Conservation (phyloP, 2,329 filamentous ascomycete genomes). For the Scedosporium boydii region DNA sequence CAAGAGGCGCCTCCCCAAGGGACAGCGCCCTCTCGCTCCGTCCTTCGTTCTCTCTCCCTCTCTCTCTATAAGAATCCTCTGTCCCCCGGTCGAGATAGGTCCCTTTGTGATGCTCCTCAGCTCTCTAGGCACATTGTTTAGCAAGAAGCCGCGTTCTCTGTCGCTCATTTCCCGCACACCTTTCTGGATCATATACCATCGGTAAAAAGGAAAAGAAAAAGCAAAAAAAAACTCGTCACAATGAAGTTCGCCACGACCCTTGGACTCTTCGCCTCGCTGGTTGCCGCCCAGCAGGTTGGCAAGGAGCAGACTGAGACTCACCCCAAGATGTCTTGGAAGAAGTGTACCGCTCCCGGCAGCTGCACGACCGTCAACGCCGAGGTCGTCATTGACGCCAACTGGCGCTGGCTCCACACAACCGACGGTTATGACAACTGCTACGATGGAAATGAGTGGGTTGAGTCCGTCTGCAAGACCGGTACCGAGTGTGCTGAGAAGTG, state of each 20-base stretch:
- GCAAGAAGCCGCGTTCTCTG: neutral
- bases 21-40: neutral
- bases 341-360: conserved; percentile 29
- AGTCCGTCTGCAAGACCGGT: conserved; percentile 26
- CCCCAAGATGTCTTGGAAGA: conserved; percentile 29
- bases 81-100: neutral
- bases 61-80: neutral
- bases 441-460: conserved; percentile 28
- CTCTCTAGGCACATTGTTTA: neutral
- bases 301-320: conserved; percentile 28
- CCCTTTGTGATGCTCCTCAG: neutral
- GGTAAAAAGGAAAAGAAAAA: neutral
- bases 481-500: conserved; percentile 33
- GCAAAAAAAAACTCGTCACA: neutral
- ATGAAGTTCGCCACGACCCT: conserved; percentile 3
- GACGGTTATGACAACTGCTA: conserved; percentile 36
- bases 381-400: conserved; percentile 42
- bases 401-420: conserved; percentile 41
- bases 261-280: conserved; percentile 17
- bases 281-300: conserved; percentile 31
- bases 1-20: neutral
- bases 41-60: neutral
- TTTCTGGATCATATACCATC: neutral
- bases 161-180: neutral
- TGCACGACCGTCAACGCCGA: conserved; percentile 31